A percentile compares a stretch with the other conserved stretches of the same genome.
These are phyloP conservation scores for Citrus maxima DNA, from an alignment of 345 rosid species.

Conservation along the genomic window DNA sequence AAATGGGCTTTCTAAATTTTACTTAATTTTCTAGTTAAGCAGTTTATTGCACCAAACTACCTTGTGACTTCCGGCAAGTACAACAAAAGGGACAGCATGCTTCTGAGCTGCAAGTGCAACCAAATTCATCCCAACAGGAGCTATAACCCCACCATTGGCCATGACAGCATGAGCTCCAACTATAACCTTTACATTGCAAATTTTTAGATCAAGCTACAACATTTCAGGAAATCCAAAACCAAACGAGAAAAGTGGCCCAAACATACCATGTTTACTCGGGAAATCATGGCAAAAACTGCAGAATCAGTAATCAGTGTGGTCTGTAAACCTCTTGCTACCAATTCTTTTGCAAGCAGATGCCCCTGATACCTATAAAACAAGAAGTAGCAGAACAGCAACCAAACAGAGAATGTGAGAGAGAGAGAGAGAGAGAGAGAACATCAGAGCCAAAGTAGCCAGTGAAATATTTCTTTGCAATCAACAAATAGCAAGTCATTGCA, in stretches of 20 bases:
- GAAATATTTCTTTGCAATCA: conserved; percentile 10
- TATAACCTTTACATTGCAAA: conserved; percentile 58
- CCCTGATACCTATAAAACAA: conserved; percentile 75
- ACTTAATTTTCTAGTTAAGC: conserved; percentile 6
- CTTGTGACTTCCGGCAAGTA: conserved; percentile 98
- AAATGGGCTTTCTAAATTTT: background rate
- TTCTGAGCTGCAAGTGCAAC: conserved; percentile 96
- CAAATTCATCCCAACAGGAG: conserved; percentile 98
- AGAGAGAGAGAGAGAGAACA: background rate
- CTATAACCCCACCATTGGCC: conserved; percentile 98
- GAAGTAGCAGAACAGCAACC: background rate
- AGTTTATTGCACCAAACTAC: conserved; percentile 29
- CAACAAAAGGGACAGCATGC: conserved; percentile 98
- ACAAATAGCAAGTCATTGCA: conserved; percentile 10
- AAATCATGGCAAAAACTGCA: conserved; percentile 98
- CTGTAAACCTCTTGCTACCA: conserved; percentile 89
- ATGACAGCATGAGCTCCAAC: conserved; percentile 98
- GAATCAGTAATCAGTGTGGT: conserved; percentile 94
- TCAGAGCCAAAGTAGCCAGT: background rate
- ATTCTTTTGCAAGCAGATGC: conserved; percentile 84
- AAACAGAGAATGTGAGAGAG: background rate
- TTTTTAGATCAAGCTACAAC: conserved; percentile 16
- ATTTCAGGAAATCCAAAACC: background rate
- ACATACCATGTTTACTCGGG: conserved; percentile 90
- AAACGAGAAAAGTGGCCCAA: background rate